Conservation (phyloP, 768 basidiomycete genomes). For the Kwoniella sp. region DNA sequence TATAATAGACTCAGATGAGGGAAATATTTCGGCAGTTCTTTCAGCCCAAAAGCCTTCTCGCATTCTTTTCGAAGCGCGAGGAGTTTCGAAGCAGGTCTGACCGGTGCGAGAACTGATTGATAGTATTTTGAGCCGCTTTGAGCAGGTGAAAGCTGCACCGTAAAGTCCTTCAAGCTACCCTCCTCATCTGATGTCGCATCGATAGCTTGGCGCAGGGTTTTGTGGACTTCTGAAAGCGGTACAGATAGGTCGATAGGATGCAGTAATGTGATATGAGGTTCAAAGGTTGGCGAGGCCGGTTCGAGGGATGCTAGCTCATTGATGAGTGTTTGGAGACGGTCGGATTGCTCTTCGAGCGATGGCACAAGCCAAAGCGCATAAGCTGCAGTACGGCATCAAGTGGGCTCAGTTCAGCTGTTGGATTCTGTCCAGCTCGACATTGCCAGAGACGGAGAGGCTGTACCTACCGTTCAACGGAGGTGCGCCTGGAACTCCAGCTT, state of each 20-base stretch:
- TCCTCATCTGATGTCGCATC: background rate
- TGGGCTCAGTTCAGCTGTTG: too few species aligned
- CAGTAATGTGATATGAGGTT: conserved; percentile 38
- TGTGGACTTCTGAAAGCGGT: conserved; percentile 10
- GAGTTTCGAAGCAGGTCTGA: conserved; percentile 12
- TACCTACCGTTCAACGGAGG: conserved; percentile 11
- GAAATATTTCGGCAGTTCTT: conserved; percentile 27
- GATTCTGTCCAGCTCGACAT: background rate
- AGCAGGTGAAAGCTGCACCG: conserved; percentile 18
- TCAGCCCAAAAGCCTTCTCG: conserved; percentile 14
- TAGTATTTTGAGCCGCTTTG: conserved; percentile 33
- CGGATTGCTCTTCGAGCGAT: conserved; percentile 2
- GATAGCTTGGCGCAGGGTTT: conserved; percentile 5
- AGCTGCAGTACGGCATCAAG: conserved; percentile 12
- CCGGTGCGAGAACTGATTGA: conserved; percentile 39
- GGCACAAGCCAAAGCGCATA: conserved; percentile 37
- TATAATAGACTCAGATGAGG: conserved; percentile 43
- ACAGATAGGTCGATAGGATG: conserved; percentile 24
- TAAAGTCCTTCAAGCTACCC: background rate
- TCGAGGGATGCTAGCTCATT: conserved; percentile 20
- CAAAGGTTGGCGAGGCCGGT: conserved; percentile 21
- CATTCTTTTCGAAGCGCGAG: conserved; percentile 22
- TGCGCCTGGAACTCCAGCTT: conserved; percentile 1
- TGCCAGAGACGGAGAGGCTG: background rate
- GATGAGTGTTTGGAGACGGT: conserved; percentile 17